phyloP scores from a whole-genome alignment of 805 yeast species.

The Lachancea kluyveri region DNA sequence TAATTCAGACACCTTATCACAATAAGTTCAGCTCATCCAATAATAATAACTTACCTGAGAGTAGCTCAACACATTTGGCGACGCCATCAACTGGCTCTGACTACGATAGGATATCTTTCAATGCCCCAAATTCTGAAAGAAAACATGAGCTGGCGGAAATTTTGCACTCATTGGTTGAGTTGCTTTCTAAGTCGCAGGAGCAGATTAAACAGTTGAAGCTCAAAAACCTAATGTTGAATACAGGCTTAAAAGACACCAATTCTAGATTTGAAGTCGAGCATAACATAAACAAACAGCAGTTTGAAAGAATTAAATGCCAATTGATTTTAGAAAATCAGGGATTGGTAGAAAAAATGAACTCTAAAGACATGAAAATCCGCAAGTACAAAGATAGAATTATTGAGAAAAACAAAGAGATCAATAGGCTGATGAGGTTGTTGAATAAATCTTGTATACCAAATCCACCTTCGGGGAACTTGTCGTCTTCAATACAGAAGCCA shows the following conservation, averaged over 20 bases:
- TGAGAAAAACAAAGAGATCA: constrained; percentile 41
- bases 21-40: background rate
- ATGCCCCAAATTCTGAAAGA: no score
- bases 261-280: constrained; percentile 26
- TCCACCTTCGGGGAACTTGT: background rate
- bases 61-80: no score
- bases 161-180: constrained; percentile 10
- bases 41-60: no score
- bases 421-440: constrained; percentile 32
- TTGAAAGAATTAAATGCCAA: constrained; percentile 29
- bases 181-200: constrained; percentile 21
- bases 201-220: constrained; percentile 32
- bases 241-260: constrained; percentile 17
- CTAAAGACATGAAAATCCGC: constrained; percentile 37
- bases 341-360: constrained; percentile 34
- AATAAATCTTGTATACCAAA: constrained; percentile 15
- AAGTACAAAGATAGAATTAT: constrained; percentile 40
- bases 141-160: background rate
- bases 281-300: constrained; percentile 27
- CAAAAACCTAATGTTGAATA: constrained; percentile 35
- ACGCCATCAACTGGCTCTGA: no score
- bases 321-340: constrained; percentile 29
- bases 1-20: background rate
- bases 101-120: no score
- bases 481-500: constrained; percentile 5